These are phyloP conservation scores for Eleusine coracana DNA, from an alignment of 176 grass and related monocot genomes.

Conservation along the genomic window DNA sequence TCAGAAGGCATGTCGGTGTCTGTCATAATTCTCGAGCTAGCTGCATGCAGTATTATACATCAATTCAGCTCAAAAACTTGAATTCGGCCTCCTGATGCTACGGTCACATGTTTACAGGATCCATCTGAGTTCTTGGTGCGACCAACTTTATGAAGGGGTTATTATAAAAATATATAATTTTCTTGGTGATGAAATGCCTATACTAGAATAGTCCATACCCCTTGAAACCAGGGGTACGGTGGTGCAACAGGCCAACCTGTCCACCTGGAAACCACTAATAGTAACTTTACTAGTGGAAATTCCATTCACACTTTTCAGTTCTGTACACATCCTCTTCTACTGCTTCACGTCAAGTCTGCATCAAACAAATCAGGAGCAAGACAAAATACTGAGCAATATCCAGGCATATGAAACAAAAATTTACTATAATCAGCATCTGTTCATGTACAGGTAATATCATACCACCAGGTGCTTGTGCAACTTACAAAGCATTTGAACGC, in stretches of 20 bases:
- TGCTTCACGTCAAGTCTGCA: slow-evolving; percentile 6
- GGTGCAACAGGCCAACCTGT: slow-evolving; percentile 20
- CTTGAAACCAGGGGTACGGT: background rate
- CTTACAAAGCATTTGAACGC: slow-evolving; percentile 6
- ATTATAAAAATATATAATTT: background rate
- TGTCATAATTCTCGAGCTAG: background rate
- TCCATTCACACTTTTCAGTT: background rate
- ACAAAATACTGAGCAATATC: background rate
- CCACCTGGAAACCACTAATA: slow-evolving; percentile 38
- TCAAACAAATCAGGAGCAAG: background rate
- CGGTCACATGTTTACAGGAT: background rate
- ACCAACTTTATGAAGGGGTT: background rate
- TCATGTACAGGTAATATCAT: background rate
- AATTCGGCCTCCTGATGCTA: background rate
- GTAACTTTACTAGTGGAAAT: slow-evolving; percentile 38
- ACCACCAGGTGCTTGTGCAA: too few relatives aligned
- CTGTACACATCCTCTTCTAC: slow-evolving; percentile 22
- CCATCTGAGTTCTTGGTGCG: background rate
- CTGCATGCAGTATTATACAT: background rate
- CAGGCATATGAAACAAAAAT: background rate
- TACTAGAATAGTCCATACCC: background rate
- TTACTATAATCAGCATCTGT: background rate
- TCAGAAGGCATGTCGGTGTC: background rate
- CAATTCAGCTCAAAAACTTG: background rate
- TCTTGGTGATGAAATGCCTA: background rate